These are phyloP conservation scores for Dacryopinax primogenitus DNA, from an alignment of 768 basidiomycete species.

Conservation along the genomic window DNA sequence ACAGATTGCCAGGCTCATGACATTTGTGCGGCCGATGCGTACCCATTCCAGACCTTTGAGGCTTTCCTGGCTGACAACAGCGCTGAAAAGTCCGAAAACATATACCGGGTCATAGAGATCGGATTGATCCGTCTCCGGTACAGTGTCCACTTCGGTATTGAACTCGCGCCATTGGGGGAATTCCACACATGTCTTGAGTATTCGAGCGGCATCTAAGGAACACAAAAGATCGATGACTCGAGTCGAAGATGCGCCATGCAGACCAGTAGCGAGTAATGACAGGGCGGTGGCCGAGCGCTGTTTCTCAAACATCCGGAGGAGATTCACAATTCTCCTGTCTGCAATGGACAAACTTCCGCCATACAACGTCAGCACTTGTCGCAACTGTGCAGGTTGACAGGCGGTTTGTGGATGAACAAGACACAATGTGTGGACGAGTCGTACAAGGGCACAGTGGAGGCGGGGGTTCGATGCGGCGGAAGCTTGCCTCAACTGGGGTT, in stretches of 20 bases:
- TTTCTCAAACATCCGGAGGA: slow-evolving; percentile 66
- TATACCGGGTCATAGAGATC: slow-evolving; percentile 72
- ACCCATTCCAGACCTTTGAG: slow-evolving; percentile 65
- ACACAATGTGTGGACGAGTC: slow-evolving; percentile 56
- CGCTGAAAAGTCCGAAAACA: slow-evolving; percentile 50
- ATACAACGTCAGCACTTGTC: slow-evolving; percentile 64
- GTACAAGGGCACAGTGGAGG: slow-evolving; percentile 38
- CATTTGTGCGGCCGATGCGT: slow-evolving; percentile 69
- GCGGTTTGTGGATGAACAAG: slow-evolving; percentile 64
- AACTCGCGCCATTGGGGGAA: slow-evolving; percentile 57
- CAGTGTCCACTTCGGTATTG: slow-evolving; percentile 27
- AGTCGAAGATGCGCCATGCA: slow-evolving; percentile 32
- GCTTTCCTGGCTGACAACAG: slow-evolving; percentile 50
- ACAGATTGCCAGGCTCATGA: slow-evolving; percentile 58
- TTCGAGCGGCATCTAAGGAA: slow-evolving; percentile 50
- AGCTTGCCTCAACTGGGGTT: slow-evolving; percentile 39
- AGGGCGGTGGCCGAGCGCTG: slow-evolving; percentile 54
- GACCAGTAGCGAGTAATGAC: slow-evolving; percentile 46
- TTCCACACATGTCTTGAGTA: slow-evolving; percentile 56
- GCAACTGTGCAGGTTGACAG: slow-evolving; percentile 71
- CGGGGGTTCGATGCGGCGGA: slow-evolving; percentile 16
- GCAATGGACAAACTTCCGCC: slow-evolving; percentile 51
- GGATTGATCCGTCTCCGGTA: slow-evolving; percentile 20
- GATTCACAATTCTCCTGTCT: slow-evolving; percentile 55
- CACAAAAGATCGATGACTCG: slow-evolving; percentile 53